These are phyloP conservation scores for Zoysia pacifica DNA, from an alignment of 176 grass and related monocot genomes.

Conservation along the genomic window DNA sequence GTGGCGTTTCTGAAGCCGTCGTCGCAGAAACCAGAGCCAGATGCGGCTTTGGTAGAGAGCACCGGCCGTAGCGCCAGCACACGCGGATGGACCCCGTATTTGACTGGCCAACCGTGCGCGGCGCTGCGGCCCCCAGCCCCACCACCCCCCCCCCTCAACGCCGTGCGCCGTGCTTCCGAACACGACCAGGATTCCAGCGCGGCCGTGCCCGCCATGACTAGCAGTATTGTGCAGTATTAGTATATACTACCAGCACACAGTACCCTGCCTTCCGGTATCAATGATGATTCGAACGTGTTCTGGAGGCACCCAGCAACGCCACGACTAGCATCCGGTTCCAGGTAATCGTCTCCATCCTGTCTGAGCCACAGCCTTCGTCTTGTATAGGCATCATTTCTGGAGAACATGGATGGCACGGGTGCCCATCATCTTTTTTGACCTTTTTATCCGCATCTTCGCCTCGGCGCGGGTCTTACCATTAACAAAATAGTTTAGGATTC, in stretches of 20 bases:
- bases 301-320: background rate
- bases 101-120: slow-evolving; percentile 14
- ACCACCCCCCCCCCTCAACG: too few relatives aligned
- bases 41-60: too few relatives aligned
- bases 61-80: background rate
- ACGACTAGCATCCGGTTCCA: background rate
- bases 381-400: slow-evolving; percentile 1
- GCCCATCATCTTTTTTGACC: background rate
- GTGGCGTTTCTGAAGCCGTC: slow-evolving; percentile 7
- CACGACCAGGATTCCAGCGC: slow-evolving; percentile 21
- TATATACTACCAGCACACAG: background rate
- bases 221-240: too few relatives aligned
- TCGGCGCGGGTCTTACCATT: slow-evolving; percentile 1
- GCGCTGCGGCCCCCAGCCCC: too few relatives aligned
- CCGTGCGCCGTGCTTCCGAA: background rate
- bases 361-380: background rate
- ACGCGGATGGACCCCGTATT: background rate
- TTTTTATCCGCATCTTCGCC: slow-evolving; percentile 22
- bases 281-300: slow-evolving; percentile 4
- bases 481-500: slow-evolving; percentile 20
- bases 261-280: background rate
- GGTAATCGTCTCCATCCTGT: background rate
- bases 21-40: background rate
- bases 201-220: background rate
- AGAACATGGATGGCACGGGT: slow-evolving; percentile 39